These are phyloP conservation scores for Striga hermonthica DNA, from an alignment of 305 asterid genomes.

Conservation along the genomic window DNA sequence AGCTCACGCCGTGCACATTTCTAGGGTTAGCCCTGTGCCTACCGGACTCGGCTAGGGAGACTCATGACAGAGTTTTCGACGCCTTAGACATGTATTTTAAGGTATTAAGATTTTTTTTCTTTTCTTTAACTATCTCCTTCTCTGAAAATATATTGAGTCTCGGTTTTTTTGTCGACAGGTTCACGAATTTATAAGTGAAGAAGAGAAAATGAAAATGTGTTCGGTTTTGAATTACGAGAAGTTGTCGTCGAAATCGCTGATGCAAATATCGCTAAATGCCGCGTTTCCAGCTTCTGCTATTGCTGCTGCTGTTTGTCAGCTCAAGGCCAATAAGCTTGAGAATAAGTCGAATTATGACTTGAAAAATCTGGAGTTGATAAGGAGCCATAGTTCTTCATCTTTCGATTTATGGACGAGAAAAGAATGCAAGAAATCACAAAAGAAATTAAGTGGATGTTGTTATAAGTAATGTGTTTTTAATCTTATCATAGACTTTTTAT, in stretches of 20 bases:
- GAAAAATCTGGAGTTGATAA: conserved; percentile 8
- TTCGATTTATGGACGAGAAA: conserved; percentile 10
- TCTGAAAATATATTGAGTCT: background rate
- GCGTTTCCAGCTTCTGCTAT: conserved; percentile 41
- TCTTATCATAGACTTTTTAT: too few relatives aligned
- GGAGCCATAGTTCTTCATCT: conserved; percentile 19
- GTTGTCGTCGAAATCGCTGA: conserved; percentile 36
- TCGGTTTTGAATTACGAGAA: conserved; percentile 43
- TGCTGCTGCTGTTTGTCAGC: conserved; percentile 29
- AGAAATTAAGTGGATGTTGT: conserved; percentile 14
- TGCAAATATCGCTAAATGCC: conserved; percentile 33
- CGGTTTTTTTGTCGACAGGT: conserved; percentile 33
- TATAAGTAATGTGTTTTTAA: background rate
- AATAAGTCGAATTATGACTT: background rate
- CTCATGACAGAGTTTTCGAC: conserved; percentile 43
- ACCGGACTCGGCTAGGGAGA: conserved; percentile 52
- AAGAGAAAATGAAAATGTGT: conserved; percentile 45
- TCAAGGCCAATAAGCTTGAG: conserved; percentile 31
- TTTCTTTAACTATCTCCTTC: too few relatives aligned
- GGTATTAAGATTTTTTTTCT: conserved; percentile 33
- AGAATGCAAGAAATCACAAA: conserved; percentile 27
- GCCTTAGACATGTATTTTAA: conserved; percentile 48
- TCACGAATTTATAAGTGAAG: conserved; percentile 38
- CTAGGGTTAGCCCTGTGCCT: conserved; percentile 38
- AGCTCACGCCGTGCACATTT: conserved; percentile 44